Percentiles rank a stretch among this genome's conserved stretches.
These are phyloP conservation scores for Paspalum notatum DNA, from an alignment of 176 grass and related monocot species.

Conservation along the genomic window DNA sequence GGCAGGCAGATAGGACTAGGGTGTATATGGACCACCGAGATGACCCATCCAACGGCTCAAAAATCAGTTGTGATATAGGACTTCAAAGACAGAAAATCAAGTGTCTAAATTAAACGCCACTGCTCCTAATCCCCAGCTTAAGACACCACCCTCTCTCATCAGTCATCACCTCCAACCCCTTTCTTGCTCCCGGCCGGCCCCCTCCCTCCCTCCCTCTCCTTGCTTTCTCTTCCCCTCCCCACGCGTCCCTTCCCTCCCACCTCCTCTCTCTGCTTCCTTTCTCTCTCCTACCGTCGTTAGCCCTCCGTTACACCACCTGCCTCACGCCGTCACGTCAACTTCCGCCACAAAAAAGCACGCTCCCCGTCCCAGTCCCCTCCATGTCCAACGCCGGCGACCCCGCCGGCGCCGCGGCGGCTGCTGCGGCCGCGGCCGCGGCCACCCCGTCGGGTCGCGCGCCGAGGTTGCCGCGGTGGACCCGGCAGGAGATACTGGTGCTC, in stretches of 20 bases:
- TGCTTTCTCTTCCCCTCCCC: neutral
- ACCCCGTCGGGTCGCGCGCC: constrained; percentile 53
- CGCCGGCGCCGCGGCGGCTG: constrained; percentile 40
- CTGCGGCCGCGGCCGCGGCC: constrained; percentile 4
- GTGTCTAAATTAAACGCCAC: neutral
- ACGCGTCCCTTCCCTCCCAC: constrained; percentile 15
- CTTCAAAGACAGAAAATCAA: too few species aligned
- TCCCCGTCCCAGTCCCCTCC: neutral
- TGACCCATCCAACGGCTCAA: too few species aligned
- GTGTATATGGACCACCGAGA: too few species aligned
- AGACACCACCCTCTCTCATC: constrained; percentile 21
- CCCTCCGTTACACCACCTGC: constrained; percentile 48
- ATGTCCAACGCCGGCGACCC: constrained; percentile 83
- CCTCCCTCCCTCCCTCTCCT: neutral
- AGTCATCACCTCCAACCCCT: neutral
- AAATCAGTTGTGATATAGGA: too few species aligned
- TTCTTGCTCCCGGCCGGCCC: neutral
- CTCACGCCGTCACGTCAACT: constrained; percentile 66
- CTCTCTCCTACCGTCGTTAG: constrained; percentile 39
- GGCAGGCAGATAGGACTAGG: too few species aligned
- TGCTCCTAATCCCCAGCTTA: constrained; percentile 32
- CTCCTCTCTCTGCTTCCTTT: neutral
- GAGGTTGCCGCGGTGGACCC: constrained; percentile 84
- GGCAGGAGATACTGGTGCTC: constrained; percentile 95
- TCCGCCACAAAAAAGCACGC: constrained; percentile 40